Evolutionary conservation across 768 basidiomycete species (phyloP).

Genomic region (Mycena sanguinolenta): DNA sequence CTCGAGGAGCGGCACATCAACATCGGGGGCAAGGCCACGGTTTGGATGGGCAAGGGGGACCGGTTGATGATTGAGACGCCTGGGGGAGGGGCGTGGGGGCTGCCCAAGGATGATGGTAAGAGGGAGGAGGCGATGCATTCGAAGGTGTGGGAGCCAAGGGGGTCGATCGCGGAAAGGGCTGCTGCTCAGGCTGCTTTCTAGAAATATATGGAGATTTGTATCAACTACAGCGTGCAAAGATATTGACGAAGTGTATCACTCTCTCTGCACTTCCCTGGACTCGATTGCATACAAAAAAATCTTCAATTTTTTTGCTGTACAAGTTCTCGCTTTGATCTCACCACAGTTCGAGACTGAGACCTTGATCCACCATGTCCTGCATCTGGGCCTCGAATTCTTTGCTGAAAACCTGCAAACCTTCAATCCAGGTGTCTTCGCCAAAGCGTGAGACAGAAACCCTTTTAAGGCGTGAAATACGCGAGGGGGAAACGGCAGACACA

Average conservation of each 20-base stretch:
- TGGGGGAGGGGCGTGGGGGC: slow-evolving; percentile 92
- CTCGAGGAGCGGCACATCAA: slow-evolving; percentile 73
- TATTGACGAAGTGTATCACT: no score
- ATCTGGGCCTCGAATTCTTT: not conserved
- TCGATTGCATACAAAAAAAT: no score
- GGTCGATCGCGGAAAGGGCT: slow-evolving; percentile 74
- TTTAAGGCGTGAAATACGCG: slow-evolving; percentile 13
- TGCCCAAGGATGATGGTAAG: slow-evolving; percentile 41
- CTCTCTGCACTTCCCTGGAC: no score
- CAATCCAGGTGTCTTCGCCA: no score
- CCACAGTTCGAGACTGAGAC: not conserved
- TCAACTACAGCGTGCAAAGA: no score
- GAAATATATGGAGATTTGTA: no score
- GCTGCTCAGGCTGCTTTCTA: slow-evolving; percentile 75
- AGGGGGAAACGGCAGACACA: not conserved
- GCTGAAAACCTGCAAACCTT: not conserved
- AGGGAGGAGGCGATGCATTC: slow-evolving; percentile 49
- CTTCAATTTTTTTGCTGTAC: no score
- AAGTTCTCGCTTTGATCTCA: no score
- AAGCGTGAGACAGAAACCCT: not conserved
- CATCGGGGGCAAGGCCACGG: slow-evolving; percentile 89
- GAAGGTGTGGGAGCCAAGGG: slow-evolving; percentile 76
- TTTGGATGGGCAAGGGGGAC: slow-evolving; percentile 92
- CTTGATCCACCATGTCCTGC: not conserved
- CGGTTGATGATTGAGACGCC: slow-evolving; percentile 87